Evolutionary conservation across 805 yeast genomes (phyloP), one percentile per base, ranked within the genome.

Genomic region (Lipomyces spencermartinsiae): DNA sequence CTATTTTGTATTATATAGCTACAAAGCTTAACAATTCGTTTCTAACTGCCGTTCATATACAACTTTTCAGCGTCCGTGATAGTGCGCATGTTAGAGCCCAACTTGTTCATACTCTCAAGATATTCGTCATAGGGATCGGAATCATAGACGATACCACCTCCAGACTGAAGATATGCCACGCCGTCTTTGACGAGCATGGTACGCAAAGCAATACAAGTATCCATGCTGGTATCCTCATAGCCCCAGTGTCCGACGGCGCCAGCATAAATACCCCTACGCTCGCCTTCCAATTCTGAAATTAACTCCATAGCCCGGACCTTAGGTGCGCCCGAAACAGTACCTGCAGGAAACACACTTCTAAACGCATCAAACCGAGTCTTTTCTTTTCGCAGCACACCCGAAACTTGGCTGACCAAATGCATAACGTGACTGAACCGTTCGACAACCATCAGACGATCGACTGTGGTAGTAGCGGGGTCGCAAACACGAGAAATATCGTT

Each of bases 201-300:
- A 80, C 99, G 87, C 74, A 95, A 83, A 0, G 99, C 99, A 78
- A 95, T 95, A 80, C 99, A 95, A 1, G 98, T 95, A 77, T 95
- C 97, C 98, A 95, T 94, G 35, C 92, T 85, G 74, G 86, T 87
- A n/a, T 94, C 92, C 75, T 93, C 97, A 77, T 93, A 95, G 0
- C 97, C 93, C 97, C 98, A 95, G 78, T 91, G 90, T 7, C 99
- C 99, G 22, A 95, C 98, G 1, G 99, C 99, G 70, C 99, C 99
- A 0, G 99, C 99, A 77, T 95, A 95, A 8, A 94, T 93, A 58
- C 98, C 99, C 76, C 99, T 85, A 76, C 92, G 92, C 77, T 94
- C 98, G 69, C 86, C 85, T 77, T 95, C 99, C 59, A 94, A 81
- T 77, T 92, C 97, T 22, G 91, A 90, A 74, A 95, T 92, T 57